These are phyloP conservation scores for Tilletiopsis washingtonensis DNA, from an alignment of 1,284 basidiomycete species.

Conservation along the genomic window DNA sequence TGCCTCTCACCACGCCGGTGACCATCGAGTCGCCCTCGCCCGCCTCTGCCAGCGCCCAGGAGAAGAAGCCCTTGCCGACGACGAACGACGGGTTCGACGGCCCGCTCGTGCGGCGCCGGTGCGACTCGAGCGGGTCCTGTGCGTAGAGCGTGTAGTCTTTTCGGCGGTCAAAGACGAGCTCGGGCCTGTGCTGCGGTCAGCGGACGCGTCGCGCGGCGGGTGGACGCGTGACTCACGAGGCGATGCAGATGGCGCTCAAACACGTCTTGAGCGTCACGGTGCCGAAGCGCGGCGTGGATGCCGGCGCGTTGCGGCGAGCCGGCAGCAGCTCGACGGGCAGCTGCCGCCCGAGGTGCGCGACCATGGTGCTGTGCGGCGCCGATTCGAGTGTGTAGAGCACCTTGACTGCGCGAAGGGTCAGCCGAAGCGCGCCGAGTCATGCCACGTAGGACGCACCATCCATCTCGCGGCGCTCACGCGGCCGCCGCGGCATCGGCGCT, in stretches of 20 bases:
- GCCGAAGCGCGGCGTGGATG: constrained; percentile 25
- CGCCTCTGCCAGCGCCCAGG: constrained; percentile 35
- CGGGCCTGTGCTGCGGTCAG: constrained; percentile 20
- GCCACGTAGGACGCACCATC: background rate
- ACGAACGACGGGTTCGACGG: constrained; percentile 13
- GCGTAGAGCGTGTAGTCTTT: constrained; percentile 45
- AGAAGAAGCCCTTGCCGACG: constrained; percentile 43
- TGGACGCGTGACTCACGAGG: constrained; percentile 10
- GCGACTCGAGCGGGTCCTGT: constrained; percentile 42
- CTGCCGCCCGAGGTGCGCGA: constrained; percentile 25
- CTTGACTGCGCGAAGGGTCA: constrained; percentile 29
- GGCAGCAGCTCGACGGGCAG: constrained; percentile 27
- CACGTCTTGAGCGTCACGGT: constrained; percentile 39
- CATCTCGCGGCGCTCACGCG: background rate
- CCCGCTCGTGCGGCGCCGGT: background rate
- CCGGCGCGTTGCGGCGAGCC: background rate
- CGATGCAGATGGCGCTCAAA: constrained; percentile 41
- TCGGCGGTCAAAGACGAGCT: constrained; percentile 35
- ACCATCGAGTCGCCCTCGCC: constrained; percentile 41
- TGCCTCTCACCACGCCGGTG: constrained; percentile 14
- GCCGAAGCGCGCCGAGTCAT: background rate
- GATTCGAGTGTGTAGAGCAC: constrained; percentile 44
- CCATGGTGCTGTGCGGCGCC: constrained; percentile 37
- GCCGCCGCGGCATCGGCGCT: too few species aligned
- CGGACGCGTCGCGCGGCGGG: background rate